Conservation (phyloP, 495 filamentous ascomycete species). For the Tuber microsphaerosporum region DNA sequence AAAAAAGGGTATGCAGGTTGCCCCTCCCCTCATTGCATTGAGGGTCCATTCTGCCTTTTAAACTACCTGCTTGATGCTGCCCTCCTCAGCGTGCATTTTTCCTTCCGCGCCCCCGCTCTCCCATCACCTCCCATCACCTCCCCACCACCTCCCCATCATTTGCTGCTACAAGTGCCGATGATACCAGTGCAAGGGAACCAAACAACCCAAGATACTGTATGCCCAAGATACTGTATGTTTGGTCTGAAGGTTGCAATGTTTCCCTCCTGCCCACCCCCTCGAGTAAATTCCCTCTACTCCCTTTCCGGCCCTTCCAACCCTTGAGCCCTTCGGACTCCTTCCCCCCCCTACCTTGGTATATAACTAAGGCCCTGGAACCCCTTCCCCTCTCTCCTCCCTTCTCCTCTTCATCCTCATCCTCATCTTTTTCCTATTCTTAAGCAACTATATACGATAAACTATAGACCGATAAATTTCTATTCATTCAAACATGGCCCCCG, state of each 20-base stretch:
- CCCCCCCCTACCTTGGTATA: neutral
- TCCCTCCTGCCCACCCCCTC: neutral
- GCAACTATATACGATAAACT: neutral
- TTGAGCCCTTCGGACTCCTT: neutral
- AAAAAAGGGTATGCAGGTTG: slow-evolving; percentile 1
- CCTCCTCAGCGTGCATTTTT: neutral
- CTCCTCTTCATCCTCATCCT: slow-evolving; percentile 1
- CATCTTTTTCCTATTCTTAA: neutral
- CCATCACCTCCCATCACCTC: neutral
- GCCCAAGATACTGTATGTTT: neutral
- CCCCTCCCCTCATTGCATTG: slow-evolving; percentile 1
- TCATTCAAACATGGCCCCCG: slow-evolving; percentile 23
- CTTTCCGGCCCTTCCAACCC: neutral
- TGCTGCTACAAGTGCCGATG: neutral
- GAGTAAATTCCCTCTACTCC: neutral
- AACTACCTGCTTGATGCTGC: neutral
- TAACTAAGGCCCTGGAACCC: neutral
- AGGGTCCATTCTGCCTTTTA: neutral
- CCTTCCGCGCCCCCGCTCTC: neutral
- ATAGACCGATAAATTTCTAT: slow-evolving; percentile 1
- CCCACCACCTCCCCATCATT: slow-evolving; percentile 1
- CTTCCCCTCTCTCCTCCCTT: neutral
- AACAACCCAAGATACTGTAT: neutral
- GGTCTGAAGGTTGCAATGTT: neutral
- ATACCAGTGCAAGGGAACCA: neutral